Percentiles rank a stretch among this genome's conserved stretches.
Conservation (phyloP, 345 rosid species). For the Sisymbrium irio region DNA sequence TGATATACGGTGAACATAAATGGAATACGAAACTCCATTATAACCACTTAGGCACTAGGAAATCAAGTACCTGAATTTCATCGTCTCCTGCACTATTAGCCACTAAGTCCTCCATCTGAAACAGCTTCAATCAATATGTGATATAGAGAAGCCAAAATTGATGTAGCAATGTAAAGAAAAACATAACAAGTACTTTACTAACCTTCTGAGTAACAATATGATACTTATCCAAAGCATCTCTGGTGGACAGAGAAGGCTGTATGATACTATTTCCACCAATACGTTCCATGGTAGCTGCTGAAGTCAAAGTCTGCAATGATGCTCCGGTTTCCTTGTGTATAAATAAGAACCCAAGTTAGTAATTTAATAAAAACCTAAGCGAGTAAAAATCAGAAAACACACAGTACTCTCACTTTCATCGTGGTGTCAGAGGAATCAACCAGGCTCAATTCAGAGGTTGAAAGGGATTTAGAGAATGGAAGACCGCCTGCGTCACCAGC, state of each 20-base stretch:
- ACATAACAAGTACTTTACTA: not conserved
- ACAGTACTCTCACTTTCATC: constrained; percentile 46
- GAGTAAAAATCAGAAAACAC: constrained; percentile 3
- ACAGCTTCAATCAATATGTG: constrained; percentile 24
- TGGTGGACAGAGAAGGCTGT: constrained; percentile 72
- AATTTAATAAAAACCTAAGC: not conserved
- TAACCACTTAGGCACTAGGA: constrained; percentile 1
- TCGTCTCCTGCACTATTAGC: constrained; percentile 66
- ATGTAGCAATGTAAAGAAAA: not conserved
- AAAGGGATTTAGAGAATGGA: constrained; percentile 46
- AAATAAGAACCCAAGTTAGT: constrained; percentile 14
- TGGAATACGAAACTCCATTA: not conserved
- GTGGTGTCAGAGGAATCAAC: constrained; percentile 44
- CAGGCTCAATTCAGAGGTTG: constrained; percentile 52
- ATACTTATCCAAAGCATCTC: constrained; percentile 92
- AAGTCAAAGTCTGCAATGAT: constrained; percentile 47
- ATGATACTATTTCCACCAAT: constrained; percentile 53
- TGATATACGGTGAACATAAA: not conserved
- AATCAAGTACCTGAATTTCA: constrained; percentile 75
- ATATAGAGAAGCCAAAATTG: not conserved
- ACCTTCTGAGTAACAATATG: constrained; percentile 89
- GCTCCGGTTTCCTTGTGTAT: constrained; percentile 46
- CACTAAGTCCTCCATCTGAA: constrained; percentile 82
- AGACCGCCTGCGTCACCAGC: constrained; percentile 46
- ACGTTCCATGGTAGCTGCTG: constrained; percentile 57